A percentile compares a stretch with the other conserved stretches of the same genome.
Conservation (phyloP, 2,329 filamentous ascomycete genomes). For the Pyrenophora tritici-repentis region DNA sequence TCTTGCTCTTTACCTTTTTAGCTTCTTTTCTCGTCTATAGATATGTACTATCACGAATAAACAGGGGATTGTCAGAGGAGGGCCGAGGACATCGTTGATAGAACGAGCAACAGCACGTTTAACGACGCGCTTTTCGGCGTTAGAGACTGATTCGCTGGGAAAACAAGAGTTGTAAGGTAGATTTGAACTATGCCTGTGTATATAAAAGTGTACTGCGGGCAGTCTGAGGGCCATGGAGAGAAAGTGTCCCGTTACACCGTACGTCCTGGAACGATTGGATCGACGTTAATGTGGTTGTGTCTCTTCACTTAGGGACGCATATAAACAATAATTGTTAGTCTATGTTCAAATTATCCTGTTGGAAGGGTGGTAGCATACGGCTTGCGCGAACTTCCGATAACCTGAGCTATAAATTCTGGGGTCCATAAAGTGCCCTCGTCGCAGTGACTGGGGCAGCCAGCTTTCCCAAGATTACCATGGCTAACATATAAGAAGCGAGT, state of each 20-base stretch:
- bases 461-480: too few relatives aligned
- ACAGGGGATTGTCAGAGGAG: constrained; percentile 12
- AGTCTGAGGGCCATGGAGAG: neutral
- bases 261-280: too few relatives aligned
- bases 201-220: neutral
- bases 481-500: neutral
- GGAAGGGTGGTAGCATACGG: neutral
- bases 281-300: too few relatives aligned
- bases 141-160: neutral
- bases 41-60: constrained; percentile 3
- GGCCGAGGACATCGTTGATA: neutral
- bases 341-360: too few relatives aligned
- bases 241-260: too few relatives aligned
- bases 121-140: neutral
- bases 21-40: neutral
- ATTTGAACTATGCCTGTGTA: neutral
- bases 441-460: neutral
- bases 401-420: neutral
- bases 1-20: too few relatives aligned
- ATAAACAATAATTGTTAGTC: too few relatives aligned
- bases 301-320: too few relatives aligned
- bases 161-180: neutral
- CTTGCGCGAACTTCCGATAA: neutral
- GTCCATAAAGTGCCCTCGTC: neutral
- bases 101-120: neutral